These are phyloP conservation scores for Chlamydomonas schloesseri DNA, from an alignment of 139 green algal genomes.

Conservation along the genomic window DNA sequence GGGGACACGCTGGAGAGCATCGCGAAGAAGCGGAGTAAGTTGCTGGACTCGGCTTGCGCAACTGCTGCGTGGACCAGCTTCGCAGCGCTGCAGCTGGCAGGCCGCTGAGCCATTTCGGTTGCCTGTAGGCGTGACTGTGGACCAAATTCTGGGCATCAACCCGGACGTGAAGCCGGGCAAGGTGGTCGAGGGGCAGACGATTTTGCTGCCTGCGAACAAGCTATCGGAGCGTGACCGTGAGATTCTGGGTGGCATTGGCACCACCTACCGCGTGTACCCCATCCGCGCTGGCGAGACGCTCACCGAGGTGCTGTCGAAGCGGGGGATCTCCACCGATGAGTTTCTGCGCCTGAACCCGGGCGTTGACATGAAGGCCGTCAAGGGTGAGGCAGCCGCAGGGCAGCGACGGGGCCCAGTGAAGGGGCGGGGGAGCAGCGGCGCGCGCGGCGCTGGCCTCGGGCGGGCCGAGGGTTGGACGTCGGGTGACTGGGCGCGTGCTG, in stretches of 20 bases:
- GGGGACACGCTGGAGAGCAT: conserved; percentile 87
- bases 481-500: too few species aligned
- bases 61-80: background rate
- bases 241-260: conserved; percentile 86
- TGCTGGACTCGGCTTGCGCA: background rate
- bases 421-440: background rate
- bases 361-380: conserved; percentile 75
- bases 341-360: conserved; percentile 83
- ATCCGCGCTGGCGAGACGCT: conserved; percentile 83
- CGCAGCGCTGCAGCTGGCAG: background rate
- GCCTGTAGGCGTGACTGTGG: conserved; percentile 65
- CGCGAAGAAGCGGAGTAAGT: conserved; percentile 82
- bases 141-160: conserved; percentile 76
- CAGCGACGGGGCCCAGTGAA: too few species aligned
- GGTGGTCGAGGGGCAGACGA: conserved; percentile 75
- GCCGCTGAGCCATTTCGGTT: too few species aligned
- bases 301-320: conserved; percentile 80
- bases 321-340: conserved; percentile 79
- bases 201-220: conserved; percentile 84
- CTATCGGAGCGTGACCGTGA: conserved; percentile 85
- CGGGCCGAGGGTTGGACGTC: too few species aligned
- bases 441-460: too few species aligned
- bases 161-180: conserved; percentile 46
- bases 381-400: conserved; percentile 54
- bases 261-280: conserved; percentile 80